Percentiles rank a stretch among this genome's conserved stretches.
Conservation (phyloP, 768 basidiomycete species). For the Amanita fuliginea region DNA sequence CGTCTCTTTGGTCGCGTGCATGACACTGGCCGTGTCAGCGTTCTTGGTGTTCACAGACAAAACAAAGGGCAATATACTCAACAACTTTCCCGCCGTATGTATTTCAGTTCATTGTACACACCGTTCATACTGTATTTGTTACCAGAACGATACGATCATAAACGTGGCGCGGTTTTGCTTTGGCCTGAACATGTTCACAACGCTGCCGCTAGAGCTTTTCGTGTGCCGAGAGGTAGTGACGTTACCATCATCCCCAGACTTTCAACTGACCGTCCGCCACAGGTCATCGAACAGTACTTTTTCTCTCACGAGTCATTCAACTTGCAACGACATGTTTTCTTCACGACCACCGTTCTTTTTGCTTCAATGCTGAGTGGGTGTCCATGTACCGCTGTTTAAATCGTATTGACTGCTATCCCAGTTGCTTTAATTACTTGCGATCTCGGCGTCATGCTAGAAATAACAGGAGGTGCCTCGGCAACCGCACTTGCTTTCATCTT, state of each 20-base stretch:
- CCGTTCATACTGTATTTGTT: not conserved
- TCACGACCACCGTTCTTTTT: constrained; percentile 78
- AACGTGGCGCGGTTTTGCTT: constrained; percentile 93
- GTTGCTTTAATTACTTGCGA: constrained; percentile 92
- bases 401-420: constrained; percentile 18
- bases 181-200: constrained; percentile 97
- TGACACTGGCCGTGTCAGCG: constrained; percentile 74
- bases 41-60: constrained; percentile 86
- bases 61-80: constrained; percentile 92
- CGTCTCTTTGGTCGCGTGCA: constrained; percentile 77
- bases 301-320: constrained; percentile 83
- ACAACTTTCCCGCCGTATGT: constrained; percentile 77
- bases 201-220: constrained; percentile 90
- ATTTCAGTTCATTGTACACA: not conserved
- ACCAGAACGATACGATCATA: constrained; percentile 76
- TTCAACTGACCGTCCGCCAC: not conserved
- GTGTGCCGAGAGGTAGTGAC: constrained; percentile 83
- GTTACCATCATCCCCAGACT: not conserved
- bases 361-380: constrained; percentile 70
- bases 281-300: constrained; percentile 96
- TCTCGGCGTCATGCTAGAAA: constrained; percentile 95
- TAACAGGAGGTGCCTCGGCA: constrained; percentile 93
- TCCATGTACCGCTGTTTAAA: not conserved
- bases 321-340: constrained; percentile 76
- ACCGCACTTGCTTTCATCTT: constrained; percentile 91